These are phyloP conservation scores for Leccinum fibrillosum DNA, from an alignment of 768 basidiomycete genomes.

Conservation along the genomic window DNA sequence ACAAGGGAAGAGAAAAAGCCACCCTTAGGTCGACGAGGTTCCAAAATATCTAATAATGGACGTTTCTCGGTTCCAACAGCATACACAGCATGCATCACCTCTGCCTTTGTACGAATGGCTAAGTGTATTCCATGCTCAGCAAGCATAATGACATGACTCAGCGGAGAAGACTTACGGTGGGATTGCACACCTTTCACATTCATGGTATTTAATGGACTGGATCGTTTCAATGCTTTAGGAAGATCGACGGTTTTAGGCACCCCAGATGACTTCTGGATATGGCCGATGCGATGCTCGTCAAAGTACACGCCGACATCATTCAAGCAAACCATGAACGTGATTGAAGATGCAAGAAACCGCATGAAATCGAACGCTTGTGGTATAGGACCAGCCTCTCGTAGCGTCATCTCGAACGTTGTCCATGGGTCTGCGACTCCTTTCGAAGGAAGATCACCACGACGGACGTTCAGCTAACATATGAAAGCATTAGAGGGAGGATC, in stretches of 20 bases:
- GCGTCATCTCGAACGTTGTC: slow-evolving; percentile 88
- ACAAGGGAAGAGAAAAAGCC: slow-evolving; percentile 47
- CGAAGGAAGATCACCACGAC: slow-evolving; percentile 63
- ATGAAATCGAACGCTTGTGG: slow-evolving; percentile 84
- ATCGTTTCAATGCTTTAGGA: slow-evolving; percentile 52
- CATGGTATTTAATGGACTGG: slow-evolving; percentile 65
- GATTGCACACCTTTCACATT: slow-evolving; percentile 59
- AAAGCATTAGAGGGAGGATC: neutral
- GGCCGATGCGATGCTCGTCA: slow-evolving; percentile 70
- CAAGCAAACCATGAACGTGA: slow-evolving; percentile 89
- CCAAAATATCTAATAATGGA: slow-evolving; percentile 32
- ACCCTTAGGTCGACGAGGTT: slow-evolving; percentile 29
- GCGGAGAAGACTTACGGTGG: slow-evolving; percentile 46
- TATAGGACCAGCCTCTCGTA: slow-evolving; percentile 77
- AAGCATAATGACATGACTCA: neutral
- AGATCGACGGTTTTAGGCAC: slow-evolving; percentile 47
- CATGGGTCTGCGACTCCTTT: slow-evolving; percentile 46
- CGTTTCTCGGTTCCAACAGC: slow-evolving; percentile 36
- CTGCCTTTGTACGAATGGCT: slow-evolving; percentile 38
- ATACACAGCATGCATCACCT: slow-evolving; percentile 13
- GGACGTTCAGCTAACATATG: slow-evolving; percentile 64
- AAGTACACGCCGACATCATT: slow-evolving; percentile 77
- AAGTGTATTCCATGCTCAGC: neutral
- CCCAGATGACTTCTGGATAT: slow-evolving; percentile 61
- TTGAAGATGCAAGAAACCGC: slow-evolving; percentile 84